These are phyloP conservation scores for Termitomyces sp. DNA, from an alignment of 768 basidiomycete genomes.

Conservation along the genomic window DNA sequence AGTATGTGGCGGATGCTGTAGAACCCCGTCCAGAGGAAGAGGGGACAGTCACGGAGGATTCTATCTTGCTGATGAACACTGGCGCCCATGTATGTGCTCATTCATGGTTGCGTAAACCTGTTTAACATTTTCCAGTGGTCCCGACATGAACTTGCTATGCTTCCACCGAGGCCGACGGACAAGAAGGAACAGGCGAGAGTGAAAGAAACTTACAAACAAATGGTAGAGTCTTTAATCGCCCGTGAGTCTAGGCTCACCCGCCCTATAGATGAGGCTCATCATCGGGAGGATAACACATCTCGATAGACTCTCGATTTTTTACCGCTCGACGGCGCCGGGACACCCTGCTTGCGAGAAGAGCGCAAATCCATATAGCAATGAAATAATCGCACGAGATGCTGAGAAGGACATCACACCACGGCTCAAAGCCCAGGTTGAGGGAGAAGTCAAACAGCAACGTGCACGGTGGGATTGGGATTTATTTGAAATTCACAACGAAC, in stretches of 20 bases:
- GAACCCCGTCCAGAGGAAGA: conserved; percentile 18
- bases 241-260: background rate
- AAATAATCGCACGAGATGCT: conserved; percentile 11
- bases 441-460: conserved; percentile 16
- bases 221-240: conserved; percentile 12
- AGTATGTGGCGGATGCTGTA: conserved; percentile 18
- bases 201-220: conserved; percentile 23
- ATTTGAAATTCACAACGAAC: conserved; percentile 19
- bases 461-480: conserved; percentile 25
- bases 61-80: conserved; percentile 24
- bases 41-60: conserved; percentile 20
- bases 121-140: conserved; percentile 20
- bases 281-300: conserved; percentile 18
- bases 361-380: conserved; percentile 16
- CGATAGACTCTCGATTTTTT: conserved; percentile 16
- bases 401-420: conserved; percentile 17
- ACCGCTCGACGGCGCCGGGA: conserved; percentile 23
- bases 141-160: conserved; percentile 22
- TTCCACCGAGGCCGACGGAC: conserved; percentile 18
- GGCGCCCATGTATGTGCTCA: conserved; percentile 20
- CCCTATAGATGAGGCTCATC: conserved; percentile 16
- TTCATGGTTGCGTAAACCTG: background rate
- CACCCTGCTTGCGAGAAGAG: conserved; percentile 19
- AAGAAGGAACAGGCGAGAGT: conserved; percentile 22
- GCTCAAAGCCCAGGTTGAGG: conserved; percentile 15